Base-by-base conservation (phyloP, 768 basidiomycete genomes). In the Galerina sulciceps region DNA sequence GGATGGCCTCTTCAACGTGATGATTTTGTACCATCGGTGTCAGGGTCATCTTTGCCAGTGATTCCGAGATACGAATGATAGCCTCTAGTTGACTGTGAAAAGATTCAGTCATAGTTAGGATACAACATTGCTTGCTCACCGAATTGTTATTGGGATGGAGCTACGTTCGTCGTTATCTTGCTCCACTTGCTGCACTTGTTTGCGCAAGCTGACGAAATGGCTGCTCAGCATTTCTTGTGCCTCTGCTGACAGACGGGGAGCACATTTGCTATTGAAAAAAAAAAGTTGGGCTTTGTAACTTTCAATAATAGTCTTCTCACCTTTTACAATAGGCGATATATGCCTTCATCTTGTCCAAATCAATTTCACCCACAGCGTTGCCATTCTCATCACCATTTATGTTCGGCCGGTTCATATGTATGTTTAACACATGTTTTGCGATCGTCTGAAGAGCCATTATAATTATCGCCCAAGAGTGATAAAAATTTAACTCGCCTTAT, bases 61-160 rank as follows among this genome's bases (percentile, higher is more conserved):
- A 90, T 72, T 99, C 97, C 1, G 97, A 99, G 70, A 99, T 99
- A 36, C 97, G 95, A 69, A 99, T 95, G 70, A 99, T 96, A 40
- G 97, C 97, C 78, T 99, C 97, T 4, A 99, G 82, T 88, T 99
- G 97, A 52, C 85, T 87, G 55, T 36, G 18, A 53, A 38, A 11
- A 51, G 46, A 64, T 42, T 53, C 23, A 38, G 23, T 31, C 5
- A 37, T 10, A 20, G 1, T 26, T 31, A 26, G 20, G 51, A 23
- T 41, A 35, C 31, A 23, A 22, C n/a, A 50, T 10, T 35, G 14
- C 41, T 18, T 31, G 79, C 88, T 43, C 55, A 95, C 94, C 95
- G 95, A 67, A 99, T 82, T 18, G 97, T 99, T 64, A 99, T 99
- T 1, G 97, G 97, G 62, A 99, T 99, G 1, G 96, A 97, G 66